Base-by-base conservation (phyloP, 192 early-diverging fungal genomes). In the Podila horticola region DNA sequence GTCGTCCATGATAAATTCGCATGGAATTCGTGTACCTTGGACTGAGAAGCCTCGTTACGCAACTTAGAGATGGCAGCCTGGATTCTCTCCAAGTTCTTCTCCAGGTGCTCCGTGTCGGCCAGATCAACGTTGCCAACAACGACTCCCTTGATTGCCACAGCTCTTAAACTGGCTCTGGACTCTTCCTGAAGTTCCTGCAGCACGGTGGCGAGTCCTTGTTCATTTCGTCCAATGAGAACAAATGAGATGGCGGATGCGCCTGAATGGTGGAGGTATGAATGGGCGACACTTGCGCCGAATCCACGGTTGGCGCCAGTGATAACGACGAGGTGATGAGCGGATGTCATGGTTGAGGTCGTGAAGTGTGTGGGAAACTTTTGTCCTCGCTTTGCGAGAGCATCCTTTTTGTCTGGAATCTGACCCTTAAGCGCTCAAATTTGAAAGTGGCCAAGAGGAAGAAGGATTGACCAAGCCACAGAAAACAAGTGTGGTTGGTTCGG, bases 231-330 rank as follows among this genome's bases (percentile, higher is more conserved):
- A 2, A 92, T 86, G 0, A 94, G 84, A 3, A 94, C 69, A 51
- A 93, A 70, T 0, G 84, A 66, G 62, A 84, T 74, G 13, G 64
- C 33, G 9, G 64, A 51, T 8, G 70, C 60, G 9, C 67, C 67
- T 33, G 75, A 76, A 19, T 81, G 72, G 15, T 29, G 26, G 24
- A 87, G 69, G 19, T 90, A 82, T 10, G 69, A 64, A 33, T 67
- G 71, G 34, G 86, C 88, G 34, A 93, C 83, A 26, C 77, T 86
- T 34, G 72, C 83, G 28, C 93, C 93, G 38, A 94, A 91, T 0
- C 90, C 92, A 34, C 90, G 83, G 73, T 88, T 89, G 19, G 92
- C 93, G 13, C 93, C 93, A 30, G 90, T 91, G 62, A 94, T 83
- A 63, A 90, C 65, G 28, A 82, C 77, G 41, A 88, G 73, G 64